Conservation (phyloP, 148 eudicot species). For the Vaccinium myrtillus region DNA sequence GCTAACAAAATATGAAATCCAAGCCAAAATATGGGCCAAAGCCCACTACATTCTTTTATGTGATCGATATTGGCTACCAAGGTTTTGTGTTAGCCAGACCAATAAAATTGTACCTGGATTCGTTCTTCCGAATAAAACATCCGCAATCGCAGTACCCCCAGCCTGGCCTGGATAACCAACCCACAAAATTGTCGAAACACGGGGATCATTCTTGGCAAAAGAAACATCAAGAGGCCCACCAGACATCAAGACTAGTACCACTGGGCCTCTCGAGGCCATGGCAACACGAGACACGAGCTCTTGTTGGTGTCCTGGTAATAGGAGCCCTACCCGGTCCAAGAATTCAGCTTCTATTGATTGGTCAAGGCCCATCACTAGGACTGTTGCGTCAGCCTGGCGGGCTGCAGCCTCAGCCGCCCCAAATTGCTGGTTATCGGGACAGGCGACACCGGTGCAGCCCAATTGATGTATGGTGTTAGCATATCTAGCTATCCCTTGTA, state of each 20-base stretch:
- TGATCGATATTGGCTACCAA: background rate
- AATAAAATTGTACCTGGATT: conserved; percentile 37
- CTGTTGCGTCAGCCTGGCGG: conserved; percentile 68
- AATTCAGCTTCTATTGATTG: conserved; percentile 72
- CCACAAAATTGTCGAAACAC: conserved; percentile 36
- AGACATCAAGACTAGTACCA: conserved; percentile 65
- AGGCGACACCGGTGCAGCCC: conserved; percentile 60
- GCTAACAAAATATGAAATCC: background rate
- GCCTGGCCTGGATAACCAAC: conserved; percentile 55
- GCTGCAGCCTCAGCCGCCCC: conserved; percentile 64
- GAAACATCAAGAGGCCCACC: conserved; percentile 79
- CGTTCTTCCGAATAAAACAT: conserved; percentile 34
- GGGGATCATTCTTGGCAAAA: conserved; percentile 55
- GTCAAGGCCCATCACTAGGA: conserved; percentile 72
- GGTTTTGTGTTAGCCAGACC: background rate
- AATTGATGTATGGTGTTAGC: conserved; percentile 49
- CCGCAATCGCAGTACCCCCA: conserved; percentile 46
- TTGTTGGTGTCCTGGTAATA: conserved; percentile 57
- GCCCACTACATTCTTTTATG: background rate
- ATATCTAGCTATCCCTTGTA: conserved; percentile 73
- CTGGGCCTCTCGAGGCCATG: conserved; percentile 67
- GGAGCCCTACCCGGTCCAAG: conserved; percentile 41
- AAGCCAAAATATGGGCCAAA: background rate
- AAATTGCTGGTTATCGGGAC: conserved; percentile 41
- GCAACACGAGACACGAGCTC: conserved; percentile 60